Evolutionary conservation across 1,284 basidiomycete species (phyloP).

Genomic region (Phellinidium pouzarii): DNA sequence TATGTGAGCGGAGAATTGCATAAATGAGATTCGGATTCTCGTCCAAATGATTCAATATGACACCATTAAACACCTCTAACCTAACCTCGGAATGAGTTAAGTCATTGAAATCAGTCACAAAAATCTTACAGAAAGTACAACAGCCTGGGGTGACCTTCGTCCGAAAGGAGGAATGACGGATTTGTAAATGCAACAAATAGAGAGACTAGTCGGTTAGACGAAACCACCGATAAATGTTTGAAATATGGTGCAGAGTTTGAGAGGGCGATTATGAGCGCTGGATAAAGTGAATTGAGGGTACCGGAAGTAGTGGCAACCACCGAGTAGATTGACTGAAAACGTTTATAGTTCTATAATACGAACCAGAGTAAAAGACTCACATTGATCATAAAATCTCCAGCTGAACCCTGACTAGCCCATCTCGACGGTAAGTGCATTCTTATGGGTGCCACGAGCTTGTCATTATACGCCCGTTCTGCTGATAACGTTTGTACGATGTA

Average conservation of each 20-base stretch:
- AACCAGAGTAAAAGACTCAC: constrained; percentile 36
- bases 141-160: constrained; percentile 89
- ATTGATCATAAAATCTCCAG: constrained; percentile 83
- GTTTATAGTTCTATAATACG: constrained; percentile 14
- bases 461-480: constrained; percentile 73
- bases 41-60: constrained; percentile 63
- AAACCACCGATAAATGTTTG: constrained; percentile 72
- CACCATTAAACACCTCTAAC: constrained; percentile 85
- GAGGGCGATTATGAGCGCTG: constrained; percentile 84
- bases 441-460: constrained; percentile 55
- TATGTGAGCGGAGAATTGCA: constrained; percentile 75
- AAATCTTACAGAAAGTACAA: constrained; percentile 76
- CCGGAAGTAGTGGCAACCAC: constrained; percentile 87
- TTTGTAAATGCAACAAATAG: constrained; percentile 87
- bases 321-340: constrained; percentile 73
- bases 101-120: constrained; percentile 1
- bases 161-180: constrained; percentile 83
- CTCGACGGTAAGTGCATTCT: constrained; percentile 65
- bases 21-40: constrained; percentile 89
- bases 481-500: constrained; percentile 92
- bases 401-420: constrained; percentile 67
- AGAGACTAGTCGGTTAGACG: constrained; percentile 79
- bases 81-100: constrained; percentile 33
- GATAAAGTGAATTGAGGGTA: constrained; percentile 76
- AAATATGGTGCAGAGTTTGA: constrained; percentile 86